Base-by-base conservation (phyloP, 106 monocot genomes). In the Phalaenopsis aphrodite region DNA sequence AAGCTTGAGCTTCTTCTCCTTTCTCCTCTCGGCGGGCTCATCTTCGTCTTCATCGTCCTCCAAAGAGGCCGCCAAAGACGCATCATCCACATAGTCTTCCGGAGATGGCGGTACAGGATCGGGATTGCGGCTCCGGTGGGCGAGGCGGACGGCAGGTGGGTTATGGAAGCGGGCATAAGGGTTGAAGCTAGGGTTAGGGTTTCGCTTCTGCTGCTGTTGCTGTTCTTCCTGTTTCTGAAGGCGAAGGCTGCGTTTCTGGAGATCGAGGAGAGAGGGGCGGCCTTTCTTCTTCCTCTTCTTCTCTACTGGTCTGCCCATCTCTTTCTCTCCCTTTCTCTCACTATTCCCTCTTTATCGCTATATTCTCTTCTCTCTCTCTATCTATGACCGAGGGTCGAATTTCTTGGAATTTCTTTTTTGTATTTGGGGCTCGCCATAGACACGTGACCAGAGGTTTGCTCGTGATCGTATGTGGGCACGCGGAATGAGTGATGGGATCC, bases 211-310 rank as follows among this genome's bases (percentile, higher is more conserved):
- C 10, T 74, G 21, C 61, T 82, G 41, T 48, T 79, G 72, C 57
- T 80, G 71, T 15, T 94, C 57, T 37, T 94, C 82, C 19, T 85
- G 85, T 52, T 85, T 78, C 80, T 97, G 89, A 45, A 96, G 87
- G 41, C 94, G 92, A 58, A 95, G 91, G 84, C 78, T 93, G 3
- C 95, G 91, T 79, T 91, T 93, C 88, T 96, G 89, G 89, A 96
- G 86, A 72, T 96, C 95, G 37, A 96, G 79, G 69, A 96, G 93
- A 39, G 95, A 96, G 38, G 94, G 98, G 23, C 98, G 92, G 45
- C 98, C 98, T 74, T 98, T 98, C 92, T 94, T 98, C 94, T 92
- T 94, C 89, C 72, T 87, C 91, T 83, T 83, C 65, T 72, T 83
- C 67, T 76, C 66, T 8, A 75, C 76, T 49, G 39, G 7, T 9